Conservation (phyloP, 208 protist species). For the Trypanosoma cruzi region DNA sequence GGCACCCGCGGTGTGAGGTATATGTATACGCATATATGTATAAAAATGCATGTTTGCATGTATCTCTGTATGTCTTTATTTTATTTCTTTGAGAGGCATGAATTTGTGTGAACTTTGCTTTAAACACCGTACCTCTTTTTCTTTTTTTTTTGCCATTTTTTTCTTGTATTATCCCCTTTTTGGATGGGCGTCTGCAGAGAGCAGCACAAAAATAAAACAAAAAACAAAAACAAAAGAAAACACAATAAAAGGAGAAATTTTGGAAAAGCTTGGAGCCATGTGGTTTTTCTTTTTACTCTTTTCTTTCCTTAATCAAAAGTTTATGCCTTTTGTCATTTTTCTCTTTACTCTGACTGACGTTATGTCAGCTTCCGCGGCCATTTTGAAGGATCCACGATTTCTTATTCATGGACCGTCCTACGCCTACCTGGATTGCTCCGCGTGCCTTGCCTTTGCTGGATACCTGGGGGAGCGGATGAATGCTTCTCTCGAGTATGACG, state of each 20-base stretch:
- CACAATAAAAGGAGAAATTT: neutral
- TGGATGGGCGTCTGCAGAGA: neutral
- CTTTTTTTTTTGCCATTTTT: neutral
- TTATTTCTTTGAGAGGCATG: neutral
- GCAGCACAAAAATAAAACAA: neutral
- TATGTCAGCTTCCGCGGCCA: neutral
- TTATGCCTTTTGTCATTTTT: slow-evolving; percentile 5
- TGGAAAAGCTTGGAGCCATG: neutral
- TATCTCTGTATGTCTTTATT: slow-evolving; percentile 13
- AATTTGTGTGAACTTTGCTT: neutral
- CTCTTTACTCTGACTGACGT: neutral
- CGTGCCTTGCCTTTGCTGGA: slow-evolving; percentile 66
- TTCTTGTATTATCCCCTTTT: neutral
- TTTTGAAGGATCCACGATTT: slow-evolving; percentile 14
- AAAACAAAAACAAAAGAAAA: neutral
- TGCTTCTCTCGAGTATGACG: slow-evolving; percentile 44
- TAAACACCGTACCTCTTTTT: neutral
- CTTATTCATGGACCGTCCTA: slow-evolving; percentile 38
- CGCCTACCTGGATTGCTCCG: slow-evolving; percentile 80
- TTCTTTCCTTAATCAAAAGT: neutral
- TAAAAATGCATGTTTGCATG: no score
- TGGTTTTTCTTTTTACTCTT: neutral
- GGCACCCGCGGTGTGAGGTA: neutral
- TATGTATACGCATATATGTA: slow-evolving; percentile 10
- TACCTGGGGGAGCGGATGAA: slow-evolving; percentile 66